A percentile compares a stretch with the other conserved stretches of the same genome.
Evolutionary conservation across 169 alveolate genomes (phyloP).

Genomic region (Cryptosporidium canis): DNA sequence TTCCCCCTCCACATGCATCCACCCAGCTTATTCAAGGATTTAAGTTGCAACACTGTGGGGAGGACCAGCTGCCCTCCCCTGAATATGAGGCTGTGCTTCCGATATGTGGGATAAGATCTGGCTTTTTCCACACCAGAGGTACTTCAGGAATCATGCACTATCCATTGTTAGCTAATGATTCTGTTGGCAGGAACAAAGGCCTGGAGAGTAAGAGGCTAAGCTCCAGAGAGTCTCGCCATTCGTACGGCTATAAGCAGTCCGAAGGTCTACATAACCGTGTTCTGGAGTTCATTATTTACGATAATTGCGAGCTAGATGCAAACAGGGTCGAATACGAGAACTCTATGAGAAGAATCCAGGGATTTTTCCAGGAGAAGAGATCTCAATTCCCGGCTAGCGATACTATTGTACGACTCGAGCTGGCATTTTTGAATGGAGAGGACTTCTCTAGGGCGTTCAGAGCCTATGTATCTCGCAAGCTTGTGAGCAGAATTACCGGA

Average conservation of each 20-base stretch:
- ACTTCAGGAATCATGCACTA: conserved; percentile 41
- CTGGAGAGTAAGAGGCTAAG: not conserved
- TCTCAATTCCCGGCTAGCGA: conserved; percentile 34
- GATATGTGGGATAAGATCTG: not conserved
- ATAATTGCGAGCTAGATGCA: not conserved
- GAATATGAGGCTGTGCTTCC: conserved; percentile 18
- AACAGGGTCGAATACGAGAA: not conserved
- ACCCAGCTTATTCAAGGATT: not conserved
- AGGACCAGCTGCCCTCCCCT: not conserved
- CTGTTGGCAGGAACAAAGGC: conserved; percentile 2
- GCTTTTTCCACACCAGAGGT: conserved; percentile 34
- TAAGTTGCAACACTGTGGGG: not conserved
- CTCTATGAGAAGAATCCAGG: not conserved
- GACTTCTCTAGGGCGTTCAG: not conserved
- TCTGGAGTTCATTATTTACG: conserved; percentile 13
- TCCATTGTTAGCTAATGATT: conserved; percentile 22
- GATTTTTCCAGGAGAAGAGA: conserved; percentile 7
- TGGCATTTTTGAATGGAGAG: not conserved
- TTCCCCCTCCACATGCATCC: conserved; percentile 12
- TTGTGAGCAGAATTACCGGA: conserved; percentile 9
- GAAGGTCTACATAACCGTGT: not conserved
- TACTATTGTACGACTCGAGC: conserved; percentile 12
- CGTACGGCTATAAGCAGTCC: conserved; percentile 4
- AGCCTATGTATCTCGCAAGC: not conserved
- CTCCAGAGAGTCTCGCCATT: not conserved